Evolutionary conservation across 78 protist species (phyloP).

Genomic region (Dictyostelium firmibasis): DNA sequence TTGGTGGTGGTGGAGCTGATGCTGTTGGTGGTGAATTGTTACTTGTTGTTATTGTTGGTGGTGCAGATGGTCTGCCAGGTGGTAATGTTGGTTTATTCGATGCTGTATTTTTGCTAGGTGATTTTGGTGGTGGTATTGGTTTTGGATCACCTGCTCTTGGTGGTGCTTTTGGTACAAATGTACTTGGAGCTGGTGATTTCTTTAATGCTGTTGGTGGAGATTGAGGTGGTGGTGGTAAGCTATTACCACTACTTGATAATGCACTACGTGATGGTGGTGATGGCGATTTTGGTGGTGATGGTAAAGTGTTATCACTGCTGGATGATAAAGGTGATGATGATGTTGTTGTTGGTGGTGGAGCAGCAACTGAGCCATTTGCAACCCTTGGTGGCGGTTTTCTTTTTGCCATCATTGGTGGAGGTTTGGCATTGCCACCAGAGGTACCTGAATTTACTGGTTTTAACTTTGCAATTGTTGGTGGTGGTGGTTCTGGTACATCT

Average conservation of each 20-base stretch:
- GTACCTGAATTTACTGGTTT: not conserved
- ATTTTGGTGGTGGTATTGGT: not conserved
- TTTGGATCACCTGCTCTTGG: not conserved
- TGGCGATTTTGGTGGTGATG: not conserved
- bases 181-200: constrained; percentile 8
- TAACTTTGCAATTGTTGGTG: not conserved
- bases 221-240: constrained; percentile 24
- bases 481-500: not conserved
- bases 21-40: not conserved
- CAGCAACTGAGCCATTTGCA: not conserved
- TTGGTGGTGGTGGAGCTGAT: constrained; percentile 15
- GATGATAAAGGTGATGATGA: not conserved
- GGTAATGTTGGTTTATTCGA: not conserved
- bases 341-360: not conserved
- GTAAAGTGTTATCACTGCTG: not conserved
- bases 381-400: constrained; percentile 58
- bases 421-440: not conserved
- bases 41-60: not conserved
- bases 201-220: not conserved
- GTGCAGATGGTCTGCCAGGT: not conserved
- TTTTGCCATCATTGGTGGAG: constrained; percentile 7
- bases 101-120: not conserved
- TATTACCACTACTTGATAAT: not conserved
- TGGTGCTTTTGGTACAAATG: constrained; percentile 18
- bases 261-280: not conserved